Base-by-base conservation (phyloP, 805 yeast species). In the Yamadazyma endophytica region DNA sequence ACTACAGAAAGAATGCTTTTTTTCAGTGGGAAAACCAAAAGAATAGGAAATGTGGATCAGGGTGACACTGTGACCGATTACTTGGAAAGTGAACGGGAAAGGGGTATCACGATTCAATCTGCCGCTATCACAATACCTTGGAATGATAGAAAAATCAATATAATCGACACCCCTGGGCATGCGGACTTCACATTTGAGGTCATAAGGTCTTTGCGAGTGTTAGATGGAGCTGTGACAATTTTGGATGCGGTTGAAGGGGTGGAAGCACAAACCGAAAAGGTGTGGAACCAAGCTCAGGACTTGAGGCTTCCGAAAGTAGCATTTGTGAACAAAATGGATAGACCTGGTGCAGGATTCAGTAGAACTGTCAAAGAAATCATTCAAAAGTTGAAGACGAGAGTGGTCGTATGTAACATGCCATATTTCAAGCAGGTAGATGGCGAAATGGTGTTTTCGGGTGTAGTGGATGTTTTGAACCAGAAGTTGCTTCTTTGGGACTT, bases 101-200 rank as follows among this genome's bases (percentile, higher is more conserved):
- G 98, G 40, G 98, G 98, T 2, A 92, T 92, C 42, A 90, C 98
- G 0, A 92, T 92, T 47, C 96, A 89, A 52, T 82, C 90, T 54
- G 98, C 98, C 0, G 97, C 97, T 0, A 88, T 90, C 21, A 77
- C 96, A 0, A 73, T 92, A 29, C 82, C 86, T 17, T 92, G 97
- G 97, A 76, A 75, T 37, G 63, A 66, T 28, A 74, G 77, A 49
- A 77, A 76, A 43, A 78, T 92, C 47, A 92, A 92, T 54, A 67
- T 92, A 35, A 88, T 92, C 15, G 98, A 92, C 54, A 92, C 98
- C 0, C 98, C 98, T 0, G 98, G 98, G 0, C 98, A 92, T 58
- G 97, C 96, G 0, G 98, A 92, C 58, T 92, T 92, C 55, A 84
- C 94, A 0, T 92, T 89, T 54, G 98, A 92, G 57, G 98, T 92